Conservation (phyloP, 192 early-diverging fungal species). For the Obelidium mucronatum region DNA sequence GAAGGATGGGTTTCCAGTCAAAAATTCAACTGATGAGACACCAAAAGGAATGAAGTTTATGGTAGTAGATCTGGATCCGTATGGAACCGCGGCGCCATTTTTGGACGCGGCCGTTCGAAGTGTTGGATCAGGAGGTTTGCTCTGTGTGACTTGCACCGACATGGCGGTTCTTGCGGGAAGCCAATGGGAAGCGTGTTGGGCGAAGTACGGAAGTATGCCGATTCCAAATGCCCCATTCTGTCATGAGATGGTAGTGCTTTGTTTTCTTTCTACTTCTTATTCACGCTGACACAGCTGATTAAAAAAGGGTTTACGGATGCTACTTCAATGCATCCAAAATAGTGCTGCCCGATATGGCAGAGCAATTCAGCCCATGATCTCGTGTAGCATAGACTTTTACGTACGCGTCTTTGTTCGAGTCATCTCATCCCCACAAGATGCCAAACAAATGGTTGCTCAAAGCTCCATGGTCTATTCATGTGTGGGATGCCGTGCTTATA, state of each 20-base stretch:
- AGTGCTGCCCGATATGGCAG: constrained; percentile 85
- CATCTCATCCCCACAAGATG: constrained; percentile 70
- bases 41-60: constrained; percentile 11
- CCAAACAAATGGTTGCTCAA: constrained; percentile 80
- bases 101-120: constrained; percentile 93
- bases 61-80: constrained; percentile 75
- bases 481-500: constrained; percentile 76
- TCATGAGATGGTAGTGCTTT: constrained; percentile 82
- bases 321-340: constrained; percentile 83
- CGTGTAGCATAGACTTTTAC: constrained; percentile 98
- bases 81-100: constrained; percentile 95
- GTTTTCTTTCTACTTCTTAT: background rate
- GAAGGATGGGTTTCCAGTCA: constrained; percentile 1
- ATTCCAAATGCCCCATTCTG: constrained; percentile 84
- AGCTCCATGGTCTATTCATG: constrained; percentile 82
- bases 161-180: constrained; percentile 90
- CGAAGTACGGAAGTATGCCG: constrained; percentile 95
- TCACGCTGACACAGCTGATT: constrained; percentile 8
- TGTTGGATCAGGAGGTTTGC: constrained; percentile 84
- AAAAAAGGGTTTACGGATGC: constrained; percentile 78
- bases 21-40: background rate
- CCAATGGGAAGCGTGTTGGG: constrained; percentile 85
- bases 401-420: constrained; percentile 96
- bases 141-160: constrained; percentile 99
- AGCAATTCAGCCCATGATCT: constrained; percentile 86